Evolutionary conservation across 73 alveolate species (phyloP).

Genomic region (Paramecium bursaria): DNA sequence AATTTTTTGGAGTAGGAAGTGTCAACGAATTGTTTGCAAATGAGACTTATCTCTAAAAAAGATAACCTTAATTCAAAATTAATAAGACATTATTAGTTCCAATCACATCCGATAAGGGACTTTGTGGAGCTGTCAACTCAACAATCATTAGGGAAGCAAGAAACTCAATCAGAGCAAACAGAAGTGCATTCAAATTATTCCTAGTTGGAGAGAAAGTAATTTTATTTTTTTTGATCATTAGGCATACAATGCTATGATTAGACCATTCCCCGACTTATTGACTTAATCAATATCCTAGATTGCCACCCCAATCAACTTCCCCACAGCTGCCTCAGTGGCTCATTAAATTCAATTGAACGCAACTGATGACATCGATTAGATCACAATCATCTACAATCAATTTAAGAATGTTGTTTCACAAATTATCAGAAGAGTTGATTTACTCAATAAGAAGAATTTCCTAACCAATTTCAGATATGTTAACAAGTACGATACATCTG

Average conservation of each 20-base stretch:
- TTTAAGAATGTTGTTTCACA: constrained; percentile 83
- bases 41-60: constrained; percentile 83
- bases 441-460: constrained; percentile 83
- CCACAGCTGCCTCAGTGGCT: constrained; percentile 80
- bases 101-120: constrained; percentile 87
- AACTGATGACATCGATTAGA: constrained; percentile 73
- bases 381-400: constrained; percentile 81
- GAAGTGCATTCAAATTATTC: constrained; percentile 76
- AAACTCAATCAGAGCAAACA: constrained; percentile 73
- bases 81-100: constrained; percentile 82
- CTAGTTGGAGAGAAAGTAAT: constrained; percentile 89
- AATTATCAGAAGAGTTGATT: constrained; percentile 75
- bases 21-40: constrained; percentile 83
- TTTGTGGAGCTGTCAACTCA: constrained; percentile 93
- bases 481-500: constrained; percentile 65
- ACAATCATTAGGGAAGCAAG: constrained; percentile 82
- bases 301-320: constrained; percentile 77
- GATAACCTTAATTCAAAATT: constrained; percentile 73
- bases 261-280: constrained; percentile 88
- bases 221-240: not conserved
- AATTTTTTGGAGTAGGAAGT: constrained; percentile 77
- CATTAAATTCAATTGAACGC: constrained; percentile 72
- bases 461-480: constrained; percentile 63
- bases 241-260: constrained; percentile 74
- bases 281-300: constrained; percentile 73